A percentile compares a stretch with the other conserved stretches of the same genome.
These are phyloP conservation scores for Melanomma pulvis-pyrius DNA, from an alignment of 495 filamentous ascomycete genomes.

Conservation along the genomic window DNA sequence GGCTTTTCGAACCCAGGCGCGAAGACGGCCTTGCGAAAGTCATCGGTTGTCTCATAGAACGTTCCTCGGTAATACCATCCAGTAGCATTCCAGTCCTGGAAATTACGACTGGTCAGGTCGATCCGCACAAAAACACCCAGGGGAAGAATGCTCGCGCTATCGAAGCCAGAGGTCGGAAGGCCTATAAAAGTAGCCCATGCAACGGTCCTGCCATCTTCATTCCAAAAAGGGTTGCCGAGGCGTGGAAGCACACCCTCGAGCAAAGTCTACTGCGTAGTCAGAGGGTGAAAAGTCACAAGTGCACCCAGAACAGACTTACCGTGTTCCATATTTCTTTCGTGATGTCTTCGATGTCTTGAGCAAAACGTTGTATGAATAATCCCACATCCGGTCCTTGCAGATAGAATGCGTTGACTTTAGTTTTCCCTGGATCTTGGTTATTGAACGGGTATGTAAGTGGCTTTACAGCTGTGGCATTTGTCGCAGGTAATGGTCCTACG, in stretches of 20 bases:
- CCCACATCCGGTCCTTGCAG: slow-evolving; percentile 23
- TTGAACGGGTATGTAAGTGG: slow-evolving; percentile 52
- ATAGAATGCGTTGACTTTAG: slow-evolving; percentile 6
- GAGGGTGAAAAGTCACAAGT: too few relatives aligned
- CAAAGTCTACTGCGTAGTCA: background rate
- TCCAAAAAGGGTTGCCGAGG: slow-evolving; percentile 32
- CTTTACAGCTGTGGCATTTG: slow-evolving; percentile 44
- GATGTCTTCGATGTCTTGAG: slow-evolving; percentile 46
- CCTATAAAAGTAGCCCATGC: slow-evolving; percentile 51
- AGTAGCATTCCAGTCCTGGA: slow-evolving; percentile 51
- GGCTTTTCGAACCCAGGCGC: slow-evolving; percentile 51
- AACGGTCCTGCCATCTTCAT: slow-evolving; percentile 49
- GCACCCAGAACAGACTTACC: slow-evolving; percentile 16
- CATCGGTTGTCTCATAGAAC: slow-evolving; percentile 52
- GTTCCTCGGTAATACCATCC: slow-evolving; percentile 56
- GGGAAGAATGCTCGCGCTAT: slow-evolving; percentile 49
- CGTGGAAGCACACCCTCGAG: background rate
- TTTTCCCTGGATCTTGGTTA: slow-evolving; percentile 23
- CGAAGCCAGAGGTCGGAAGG: slow-evolving; percentile 43
- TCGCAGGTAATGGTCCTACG: slow-evolving; percentile 55
- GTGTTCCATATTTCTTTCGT: slow-evolving; percentile 45
- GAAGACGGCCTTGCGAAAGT: slow-evolving; percentile 50
- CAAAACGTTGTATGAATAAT: slow-evolving; percentile 42
- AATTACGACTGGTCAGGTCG: slow-evolving; percentile 54
- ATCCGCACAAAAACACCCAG: slow-evolving; percentile 50